Evolutionary conservation across 495 filamentous ascomycete species (phyloP), one percentile per base, ranked within the genome.

Genomic region (Parachaetomium inaequale): DNA sequence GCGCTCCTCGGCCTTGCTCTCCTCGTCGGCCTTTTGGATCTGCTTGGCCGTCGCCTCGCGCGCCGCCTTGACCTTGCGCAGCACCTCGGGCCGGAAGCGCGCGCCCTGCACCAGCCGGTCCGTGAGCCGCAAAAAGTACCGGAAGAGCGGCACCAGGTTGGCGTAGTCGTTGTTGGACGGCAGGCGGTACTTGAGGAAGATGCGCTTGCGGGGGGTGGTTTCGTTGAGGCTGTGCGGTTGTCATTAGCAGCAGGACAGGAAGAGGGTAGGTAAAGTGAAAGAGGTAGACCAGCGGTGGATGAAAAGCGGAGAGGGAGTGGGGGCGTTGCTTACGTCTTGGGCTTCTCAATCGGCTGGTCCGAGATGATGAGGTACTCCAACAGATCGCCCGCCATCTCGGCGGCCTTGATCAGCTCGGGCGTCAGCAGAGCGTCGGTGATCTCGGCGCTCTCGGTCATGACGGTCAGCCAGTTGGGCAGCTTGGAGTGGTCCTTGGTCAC

Each of bases 371-470:
- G 75, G 65, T 90, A 93, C 73, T 98, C 90, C 60, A 98, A 85
- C 23, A 82, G 75, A 62, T 94, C 88, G 14, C 93, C 92, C 7
- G 92, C 91, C 58, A 87, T 75, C 69, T 88, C 84, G 67, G 96
- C 81, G 15, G 92, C 92, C 58, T 89, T 82, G 70, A 92, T 84
- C 51, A 98, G 79, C 64, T 96, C 92, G 31, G 88, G 83, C 28
- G 91, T 94, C 38, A 98, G 80, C 43, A 98, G 74, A 14, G 84
- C 79, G 17, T 97, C 91, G n/a, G 92, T 96, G 66, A 98, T 85
- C 75, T 97, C 95, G 28, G 92, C 92, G 72, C 87, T 96, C 81
- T 98, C 94, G 63, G 84, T 92, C 94, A 98, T 96, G 68, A 96
- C 88, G 2, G 91, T 96, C 17, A 87, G 81, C 95, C 95, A 98